Base-by-base conservation (phyloP, 2,329 filamentous ascomycete genomes). In the Fusarium sp. region DNA sequence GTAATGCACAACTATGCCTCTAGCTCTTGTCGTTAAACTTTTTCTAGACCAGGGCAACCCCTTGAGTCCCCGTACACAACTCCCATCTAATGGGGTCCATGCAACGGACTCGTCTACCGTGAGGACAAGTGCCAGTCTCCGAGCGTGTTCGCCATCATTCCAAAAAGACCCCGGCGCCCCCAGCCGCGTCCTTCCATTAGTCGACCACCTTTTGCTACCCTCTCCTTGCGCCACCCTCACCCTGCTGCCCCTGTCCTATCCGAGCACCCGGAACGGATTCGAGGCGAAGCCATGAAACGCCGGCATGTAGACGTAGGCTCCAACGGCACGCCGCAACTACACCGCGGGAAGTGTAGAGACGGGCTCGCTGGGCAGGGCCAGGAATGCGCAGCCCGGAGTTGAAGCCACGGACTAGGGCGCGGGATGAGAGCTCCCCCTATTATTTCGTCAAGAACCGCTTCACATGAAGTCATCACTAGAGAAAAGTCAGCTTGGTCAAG, bases 381-480 rank as follows among this genome's bases (percentile, higher is more conserved):
- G 40, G 46, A 29, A 60, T 61, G 57, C 54, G 58, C 56, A 63
- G 58, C 58, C 58, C 34, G 27, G 55, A 27, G 61, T 55, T 57
- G 64, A 54, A 64, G 59, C 56, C 51, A 59, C 40, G 63, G 40
- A 36, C 38, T 29, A 36, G 57, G 40, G 53, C 61, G 38, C 25
- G 61, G 50, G 55, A 58, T 42, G 36, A 60, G 57, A 58, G 56
- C 49, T 55, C 51, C 53, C 54, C 54, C 66, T 29, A n/a, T 27
- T 62, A 33, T 58, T 18, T 67, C 50, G 25, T 66, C 16, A 31
- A 65, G 51, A 53, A 51, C 50, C 63, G 61, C 65, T 84, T 90
- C 86, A 91, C 89, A 91, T 91, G 75, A 91, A 91, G 79, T 91
- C 89, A 73, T 90, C 89, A 76, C 89, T 91, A 61, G 8, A 34